phyloP scores from a whole-genome alignment of 257 asterid species.

The Eucommia ulmoides region DNA sequence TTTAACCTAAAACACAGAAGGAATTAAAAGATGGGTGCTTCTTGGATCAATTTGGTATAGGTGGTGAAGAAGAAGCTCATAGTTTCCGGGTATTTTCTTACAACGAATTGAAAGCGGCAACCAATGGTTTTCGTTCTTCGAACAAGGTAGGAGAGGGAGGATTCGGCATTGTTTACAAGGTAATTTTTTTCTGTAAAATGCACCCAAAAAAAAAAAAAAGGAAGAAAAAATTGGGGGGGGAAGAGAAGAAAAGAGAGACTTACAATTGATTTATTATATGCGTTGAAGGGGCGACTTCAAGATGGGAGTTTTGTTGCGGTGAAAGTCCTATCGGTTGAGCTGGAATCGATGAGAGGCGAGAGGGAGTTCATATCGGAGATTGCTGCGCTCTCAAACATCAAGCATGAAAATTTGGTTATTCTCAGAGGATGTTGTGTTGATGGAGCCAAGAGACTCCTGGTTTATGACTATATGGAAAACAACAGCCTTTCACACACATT shows the following conservation, averaged over 20 bases:
- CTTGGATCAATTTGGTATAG: slow-evolving; percentile 6
- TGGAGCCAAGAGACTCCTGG: slow-evolving; percentile 50
- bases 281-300: slow-evolving; percentile 38
- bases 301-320: slow-evolving; percentile 47
- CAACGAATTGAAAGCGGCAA: slow-evolving; percentile 39
- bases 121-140: slow-evolving; percentile 44
- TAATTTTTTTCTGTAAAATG: slow-evolving; percentile 1
- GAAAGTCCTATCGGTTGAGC: slow-evolving; percentile 44
- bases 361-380: slow-evolving; percentile 65
- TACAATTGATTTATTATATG: neutral
- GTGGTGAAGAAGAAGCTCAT: slow-evolving; percentile 21
- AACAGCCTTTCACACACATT: slow-evolving; percentile 47
- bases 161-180: slow-evolving; percentile 68
- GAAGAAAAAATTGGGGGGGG: neutral
- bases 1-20: too few species aligned
- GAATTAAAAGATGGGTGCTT: neutral
- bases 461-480: slow-evolving; percentile 62
- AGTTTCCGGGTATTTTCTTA: slow-evolving; percentile 36
- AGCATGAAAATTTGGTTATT: slow-evolving; percentile 49
- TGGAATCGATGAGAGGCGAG: slow-evolving; percentile 63
- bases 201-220: too few species aligned
- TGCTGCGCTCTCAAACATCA: slow-evolving; percentile 50
- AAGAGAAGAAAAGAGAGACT: neutral
- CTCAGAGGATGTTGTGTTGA: slow-evolving; percentile 61
- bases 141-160: slow-evolving; percentile 73